Evolutionary conservation across 164 flowering plant genomes (phyloP), one percentile per base, ranked within the genome.

Genomic region (Nelumbo lutea): DNA sequence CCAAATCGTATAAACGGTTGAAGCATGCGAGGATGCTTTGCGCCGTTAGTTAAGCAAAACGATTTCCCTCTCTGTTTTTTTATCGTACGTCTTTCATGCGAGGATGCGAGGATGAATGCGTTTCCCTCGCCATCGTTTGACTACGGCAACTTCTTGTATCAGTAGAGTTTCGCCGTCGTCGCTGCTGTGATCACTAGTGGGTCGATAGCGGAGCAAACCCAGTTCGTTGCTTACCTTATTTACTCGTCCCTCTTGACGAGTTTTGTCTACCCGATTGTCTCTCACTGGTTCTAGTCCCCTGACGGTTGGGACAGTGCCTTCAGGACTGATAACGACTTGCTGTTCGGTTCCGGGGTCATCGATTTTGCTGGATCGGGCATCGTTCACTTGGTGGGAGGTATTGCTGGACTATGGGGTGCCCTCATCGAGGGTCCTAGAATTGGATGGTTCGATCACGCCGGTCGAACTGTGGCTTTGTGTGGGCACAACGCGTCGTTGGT

Each of bases 351-450:
- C 1, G 81, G 81, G 7, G 81, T 50, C 9, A 72, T 78, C 50
- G 81, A 78, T 71, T 78, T 78, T 52, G 81, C 81, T 42, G 80
- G 80, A 9, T 74, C 78, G 9, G 80, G 80, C 38, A 77, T 77
- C 11, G 78, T 76, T n/a, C 78, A 76, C 53, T 71, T 76, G 78
- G 27, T 27, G 27, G 27, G 27, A 27, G 27, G 27, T 27, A 27
- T 27, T 27, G 27, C 27, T 27, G 27, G 27, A 27, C 27, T 27
- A 27, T 27, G 27, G 27, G 27, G 27, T 27, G 27, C 27, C 27
- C 27, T 27, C 27, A 27, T 27, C 27, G 27, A 27, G 27, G 27
- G 27, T 27, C 27, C 27, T 27, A 27, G 27, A 27, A 75, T 76
- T 1, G 78, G 78, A 5, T 77, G 80, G 1, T 56, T 78, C 1